Percentiles rank a stretch among this genome's conserved stretches.
phyloP scores from a whole-genome alignment of 2,329 filamentous ascomycete species.

The Allantophomopsis cytisporea region DNA sequence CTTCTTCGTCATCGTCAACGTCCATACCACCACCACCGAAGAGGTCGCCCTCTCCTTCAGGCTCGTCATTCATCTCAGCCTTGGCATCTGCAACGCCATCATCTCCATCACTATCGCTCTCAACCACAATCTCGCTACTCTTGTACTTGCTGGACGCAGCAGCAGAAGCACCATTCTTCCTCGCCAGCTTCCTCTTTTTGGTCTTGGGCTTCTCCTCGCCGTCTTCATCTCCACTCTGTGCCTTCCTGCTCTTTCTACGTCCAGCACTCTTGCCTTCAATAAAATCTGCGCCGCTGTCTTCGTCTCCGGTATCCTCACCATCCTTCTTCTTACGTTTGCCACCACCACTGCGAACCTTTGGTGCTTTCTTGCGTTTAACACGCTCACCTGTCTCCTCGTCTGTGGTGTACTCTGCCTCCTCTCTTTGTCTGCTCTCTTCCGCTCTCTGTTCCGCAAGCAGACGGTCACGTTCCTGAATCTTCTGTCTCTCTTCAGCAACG shows the following conservation, averaged over 20 bases:
- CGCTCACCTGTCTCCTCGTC: constrained; percentile 74
- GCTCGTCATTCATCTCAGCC: constrained; percentile 14
- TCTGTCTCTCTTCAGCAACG: constrained; percentile 74
- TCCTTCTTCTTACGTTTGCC: constrained; percentile 26
- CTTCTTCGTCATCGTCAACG: constrained; percentile 4
- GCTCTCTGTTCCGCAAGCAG: constrained; percentile 56
- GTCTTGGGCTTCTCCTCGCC: constrained; percentile 20
- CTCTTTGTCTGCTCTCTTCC: constrained; percentile 53
- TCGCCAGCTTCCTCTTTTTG: constrained; percentile 18
- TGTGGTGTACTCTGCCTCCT: constrained; percentile 68
- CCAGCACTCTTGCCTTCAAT: neutral
- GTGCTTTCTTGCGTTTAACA: constrained; percentile 63
- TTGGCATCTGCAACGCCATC: constrained; percentile 15
- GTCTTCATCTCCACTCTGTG: constrained; percentile 12
- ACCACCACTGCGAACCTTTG: constrained; percentile 23
- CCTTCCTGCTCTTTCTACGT: constrained; percentile 10
- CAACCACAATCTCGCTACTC: constrained; percentile 20
- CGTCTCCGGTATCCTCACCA: constrained; percentile 18
- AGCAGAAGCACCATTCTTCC: constrained; percentile 8
- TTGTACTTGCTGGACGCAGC: constrained; percentile 17
- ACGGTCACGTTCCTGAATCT: constrained; percentile 65
- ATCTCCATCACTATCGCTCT: constrained; percentile 18
- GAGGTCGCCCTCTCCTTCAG: constrained; percentile 5
- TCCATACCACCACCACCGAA: constrained; percentile 5
- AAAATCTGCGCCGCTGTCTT: constrained; percentile 14